phyloP scores from a whole-genome alignment of 2,329 filamentous ascomycete species.

The Emericellopsis atlantica region DNA sequence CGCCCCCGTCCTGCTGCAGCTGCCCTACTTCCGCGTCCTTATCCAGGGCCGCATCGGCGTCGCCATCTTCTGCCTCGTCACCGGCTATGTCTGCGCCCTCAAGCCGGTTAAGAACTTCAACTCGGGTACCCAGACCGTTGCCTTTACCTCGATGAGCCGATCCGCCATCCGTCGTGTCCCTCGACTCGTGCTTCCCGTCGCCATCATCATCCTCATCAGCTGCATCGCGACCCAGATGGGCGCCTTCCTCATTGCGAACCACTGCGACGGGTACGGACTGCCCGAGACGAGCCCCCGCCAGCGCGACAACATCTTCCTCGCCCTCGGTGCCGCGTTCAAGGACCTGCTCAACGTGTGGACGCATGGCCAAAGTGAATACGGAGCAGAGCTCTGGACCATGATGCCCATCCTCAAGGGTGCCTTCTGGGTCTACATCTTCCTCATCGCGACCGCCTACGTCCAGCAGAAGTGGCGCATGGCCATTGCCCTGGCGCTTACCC shows the following conservation, averaged over 20 bases:
- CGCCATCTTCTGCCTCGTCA: slow-evolving; percentile 52
- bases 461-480: slow-evolving; percentile 35
- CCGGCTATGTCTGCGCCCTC: slow-evolving; percentile 51
- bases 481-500: slow-evolving; percentile 31
- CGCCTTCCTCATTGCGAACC: slow-evolving; percentile 40
- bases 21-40: slow-evolving; percentile 44
- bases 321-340: slow-evolving; percentile 17
- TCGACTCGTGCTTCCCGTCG: slow-evolving; percentile 43
- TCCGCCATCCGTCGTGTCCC: slow-evolving; percentile 46
- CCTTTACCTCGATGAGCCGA: slow-evolving; percentile 39
- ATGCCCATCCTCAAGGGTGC: slow-evolving; percentile 40
- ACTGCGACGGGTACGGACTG: slow-evolving; percentile 48
- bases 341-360: slow-evolving; percentile 40
- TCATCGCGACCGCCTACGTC: slow-evolving; percentile 36
- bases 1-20: slow-evolving; percentile 37
- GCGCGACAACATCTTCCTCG: slow-evolving; percentile 3
- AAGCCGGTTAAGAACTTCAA: slow-evolving; percentile 45
- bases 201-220: slow-evolving; percentile 36
- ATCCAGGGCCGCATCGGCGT: slow-evolving; percentile 52
- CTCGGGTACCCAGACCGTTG: slow-evolving; percentile 37
- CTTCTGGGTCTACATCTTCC: slow-evolving; percentile 39
- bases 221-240: slow-evolving; percentile 34
- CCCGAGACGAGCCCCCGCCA: slow-evolving; percentile 30
- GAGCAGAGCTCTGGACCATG: slow-evolving; percentile 46
- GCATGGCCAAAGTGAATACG: slow-evolving; percentile 34